phyloP scores from a whole-genome alignment of 768 basidiomycete genomes.

The Boletus fagicola region DNA sequence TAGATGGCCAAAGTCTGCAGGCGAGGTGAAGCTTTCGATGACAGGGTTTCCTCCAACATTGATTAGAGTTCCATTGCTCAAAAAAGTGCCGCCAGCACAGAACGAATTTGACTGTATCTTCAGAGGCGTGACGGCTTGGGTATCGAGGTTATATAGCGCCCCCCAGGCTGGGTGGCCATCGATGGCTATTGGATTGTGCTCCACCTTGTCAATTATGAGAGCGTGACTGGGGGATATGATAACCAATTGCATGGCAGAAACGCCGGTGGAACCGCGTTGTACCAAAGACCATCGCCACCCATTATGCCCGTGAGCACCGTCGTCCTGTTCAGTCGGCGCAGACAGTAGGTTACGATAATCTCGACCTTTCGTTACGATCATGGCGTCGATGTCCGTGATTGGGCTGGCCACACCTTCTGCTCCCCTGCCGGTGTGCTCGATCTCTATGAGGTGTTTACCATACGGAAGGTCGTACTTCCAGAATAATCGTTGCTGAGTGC shows the following conservation, averaged over 20 bases:
- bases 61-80: constrained; percentile 73
- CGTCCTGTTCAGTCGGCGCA: background rate
- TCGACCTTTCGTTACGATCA: constrained; percentile 57
- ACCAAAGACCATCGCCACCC: constrained; percentile 50
- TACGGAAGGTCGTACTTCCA: constrained; percentile 52
- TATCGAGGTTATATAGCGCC: constrained; percentile 66
- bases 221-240: constrained; percentile 69
- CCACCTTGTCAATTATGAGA: constrained; percentile 79
- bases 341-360: background rate
- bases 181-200: constrained; percentile 76
- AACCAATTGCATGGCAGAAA: constrained; percentile 74
- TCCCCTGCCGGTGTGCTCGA: constrained; percentile 53
- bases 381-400: constrained; percentile 58
- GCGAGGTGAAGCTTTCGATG: constrained; percentile 56
- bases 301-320: background rate
- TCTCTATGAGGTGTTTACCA: constrained; percentile 59
- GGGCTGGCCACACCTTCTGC: constrained; percentile 35
- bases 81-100: constrained; percentile 79
- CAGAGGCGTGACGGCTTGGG: constrained; percentile 60
- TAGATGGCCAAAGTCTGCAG: constrained; percentile 74
- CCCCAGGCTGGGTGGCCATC: constrained; percentile 81
- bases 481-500: constrained; percentile 62
- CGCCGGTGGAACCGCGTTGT: constrained; percentile 70
- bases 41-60: constrained; percentile 84
- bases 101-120: constrained; percentile 77